Percentiles rank a stretch among this genome's conserved stretches.
Conservation (phyloP, 768 basidiomycete genomes). For the Rubroboletus pulcherrimus region DNA sequence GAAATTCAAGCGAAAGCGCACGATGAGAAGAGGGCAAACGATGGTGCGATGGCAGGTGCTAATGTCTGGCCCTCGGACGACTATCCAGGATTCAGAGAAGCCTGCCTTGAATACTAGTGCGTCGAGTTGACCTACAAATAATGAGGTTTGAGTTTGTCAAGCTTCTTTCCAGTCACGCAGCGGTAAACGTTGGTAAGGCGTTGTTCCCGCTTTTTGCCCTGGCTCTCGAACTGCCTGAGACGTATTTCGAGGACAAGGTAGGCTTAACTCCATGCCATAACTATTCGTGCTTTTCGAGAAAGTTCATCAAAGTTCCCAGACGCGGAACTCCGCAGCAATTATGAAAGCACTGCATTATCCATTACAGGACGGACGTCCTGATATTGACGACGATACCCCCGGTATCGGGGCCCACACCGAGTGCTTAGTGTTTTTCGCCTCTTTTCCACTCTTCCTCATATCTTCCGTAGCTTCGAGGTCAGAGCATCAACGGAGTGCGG, state of each 20-base stretch:
- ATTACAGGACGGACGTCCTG: slow-evolving; percentile 50
- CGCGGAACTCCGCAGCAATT: slow-evolving; percentile 56
- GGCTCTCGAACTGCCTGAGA: slow-evolving; percentile 55
- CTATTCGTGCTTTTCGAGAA: neutral
- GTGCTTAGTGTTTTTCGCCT: slow-evolving; percentile 31
- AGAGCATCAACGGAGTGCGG: neutral
- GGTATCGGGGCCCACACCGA: slow-evolving; percentile 84
- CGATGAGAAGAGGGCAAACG: slow-evolving; percentile 31
- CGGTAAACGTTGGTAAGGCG: slow-evolving; percentile 47
- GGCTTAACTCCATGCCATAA: neutral
- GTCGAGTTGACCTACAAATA: slow-evolving; percentile 27
- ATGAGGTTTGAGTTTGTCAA: slow-evolving; percentile 16
- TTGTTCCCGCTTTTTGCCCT: slow-evolving; percentile 71
- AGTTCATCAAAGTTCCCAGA: slow-evolving; percentile 34
- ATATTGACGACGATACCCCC: slow-evolving; percentile 59
- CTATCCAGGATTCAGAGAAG: slow-evolving; percentile 55
- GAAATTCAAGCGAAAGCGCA: slow-evolving; percentile 29
- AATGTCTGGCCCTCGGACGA: slow-evolving; percentile 77
- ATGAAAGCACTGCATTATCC: slow-evolving; percentile 76
- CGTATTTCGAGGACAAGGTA: slow-evolving; percentile 71
- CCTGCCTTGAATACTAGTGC: slow-evolving; percentile 65
- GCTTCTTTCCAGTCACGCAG: slow-evolving; percentile 42
- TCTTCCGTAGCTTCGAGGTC: slow-evolving; percentile 40
- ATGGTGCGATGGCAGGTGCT: slow-evolving; percentile 61
- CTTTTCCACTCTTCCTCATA: neutral